Percentiles rank a stretch among this genome's conserved stretches.
Evolutionary conservation across 352 stramenopile species (phyloP).

Genomic region (Globisporangium canariense): DNA sequence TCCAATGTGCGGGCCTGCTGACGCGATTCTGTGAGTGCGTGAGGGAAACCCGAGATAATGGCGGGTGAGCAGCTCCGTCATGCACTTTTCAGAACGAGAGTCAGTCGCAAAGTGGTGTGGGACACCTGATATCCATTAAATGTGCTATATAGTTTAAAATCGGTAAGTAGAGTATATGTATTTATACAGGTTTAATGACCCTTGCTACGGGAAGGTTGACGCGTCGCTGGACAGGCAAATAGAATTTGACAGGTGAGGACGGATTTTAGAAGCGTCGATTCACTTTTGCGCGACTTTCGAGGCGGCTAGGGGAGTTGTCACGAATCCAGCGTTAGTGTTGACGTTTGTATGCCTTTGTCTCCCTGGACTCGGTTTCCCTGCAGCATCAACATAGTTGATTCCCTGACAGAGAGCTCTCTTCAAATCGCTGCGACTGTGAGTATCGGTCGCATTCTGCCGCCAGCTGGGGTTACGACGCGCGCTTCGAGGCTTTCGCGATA

Average conservation of each 20-base stretch:
- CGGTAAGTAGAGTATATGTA: background rate
- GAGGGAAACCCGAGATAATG: no score
- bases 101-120: slow-evolving; percentile 6
- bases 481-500: background rate
- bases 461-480: background rate
- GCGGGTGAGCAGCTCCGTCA: background rate
- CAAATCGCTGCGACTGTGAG: background rate
- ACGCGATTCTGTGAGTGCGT: background rate
- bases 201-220: no score
- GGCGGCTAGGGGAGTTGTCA: background rate
- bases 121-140: background rate
- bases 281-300: background rate
- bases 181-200: background rate
- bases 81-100: slow-evolving; percentile 2
- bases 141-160: background rate
- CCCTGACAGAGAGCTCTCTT: background rate
- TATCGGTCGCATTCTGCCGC: no score
- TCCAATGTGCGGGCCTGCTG: background rate
- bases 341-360: background rate
- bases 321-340: background rate
- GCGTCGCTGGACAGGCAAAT: background rate
- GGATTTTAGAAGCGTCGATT: background rate
- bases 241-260: background rate
- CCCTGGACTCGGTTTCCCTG: background rate
- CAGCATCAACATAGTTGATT: no score